Base-by-base conservation (phyloP, 441 rosid genomes). In the Pelargonium cotyledonis region DNA sequence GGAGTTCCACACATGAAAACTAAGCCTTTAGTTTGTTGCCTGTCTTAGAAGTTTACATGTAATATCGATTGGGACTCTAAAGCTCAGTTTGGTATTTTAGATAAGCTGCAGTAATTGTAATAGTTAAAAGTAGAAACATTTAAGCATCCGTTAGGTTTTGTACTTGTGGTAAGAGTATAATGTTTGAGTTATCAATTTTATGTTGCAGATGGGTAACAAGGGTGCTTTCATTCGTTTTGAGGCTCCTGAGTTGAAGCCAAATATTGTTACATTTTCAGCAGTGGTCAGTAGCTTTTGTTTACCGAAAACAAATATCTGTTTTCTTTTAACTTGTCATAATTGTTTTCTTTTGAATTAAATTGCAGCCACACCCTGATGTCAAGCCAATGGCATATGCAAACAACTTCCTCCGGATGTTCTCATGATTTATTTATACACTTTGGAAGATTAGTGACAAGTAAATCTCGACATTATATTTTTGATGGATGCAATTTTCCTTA, bases 321-420 rank as follows among this genome's bases (percentile, higher is more conserved):
- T 55, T 55, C 23, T 55, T 55, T 23, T 23, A 7, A 16, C 26
- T 55, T 55, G 11, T 5, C 61, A 6, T 55, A 55, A 16, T 55
- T 8, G 18, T 55, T 35, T 35, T 35, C 0, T 3, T 47, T 63
- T 64, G 63, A 44, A 66, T 66, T 73, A 71, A 47, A 72, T 74
- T 78, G 75, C 92, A 95, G 99, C 88, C 90, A 40, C 99, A 95
- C 77, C 98, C 98, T 8, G 91, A 90, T 43, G 99, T 91, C 38
- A 95, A 85, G 83, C 96, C 99, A 18, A 91, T 91, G 99, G 99
- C 98, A 6, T 92, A 95, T 72, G 96, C 99, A 60, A 92, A 80
- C 86, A 90, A 92, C 79, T 95, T 95, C 76, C 84, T 95, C 44
- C 78, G 91, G 38, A 79, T 94, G 89, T 89, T 94, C 84, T 82